Percentiles rank a stretch among this genome's conserved stretches.
Conservation (phyloP, 2,329 filamentous ascomycete genomes). For the Fusarium transvaalense region DNA sequence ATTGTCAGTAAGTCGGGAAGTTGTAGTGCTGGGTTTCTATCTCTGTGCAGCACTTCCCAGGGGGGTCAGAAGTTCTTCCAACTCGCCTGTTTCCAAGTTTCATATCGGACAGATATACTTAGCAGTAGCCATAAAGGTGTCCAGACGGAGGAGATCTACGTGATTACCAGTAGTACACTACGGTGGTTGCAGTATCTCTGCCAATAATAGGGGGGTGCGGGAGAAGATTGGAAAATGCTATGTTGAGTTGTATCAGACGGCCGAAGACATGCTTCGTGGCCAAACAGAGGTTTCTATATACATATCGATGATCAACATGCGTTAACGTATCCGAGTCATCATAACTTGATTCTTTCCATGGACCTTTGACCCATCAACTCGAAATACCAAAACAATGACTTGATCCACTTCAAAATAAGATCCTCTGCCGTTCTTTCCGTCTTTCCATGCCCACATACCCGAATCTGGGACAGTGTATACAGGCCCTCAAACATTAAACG, state of each 20-base stretch:
- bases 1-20: not conserved
- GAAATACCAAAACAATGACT: not conserved
- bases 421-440: not conserved
- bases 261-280: not conserved
- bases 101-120: too few species aligned
- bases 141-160: too few species aligned
- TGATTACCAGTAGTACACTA: too few species aligned
- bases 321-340: not conserved
- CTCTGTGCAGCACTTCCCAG: too few species aligned
- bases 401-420: not conserved
- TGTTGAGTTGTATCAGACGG: not conserved
- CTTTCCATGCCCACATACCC: not conserved
- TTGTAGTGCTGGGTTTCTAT: too few species aligned
- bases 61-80: too few species aligned
- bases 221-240: too few species aligned
- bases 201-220: too few species aligned
- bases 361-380: not conserved
- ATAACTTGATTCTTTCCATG: not conserved
- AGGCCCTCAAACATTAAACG: not conserved
- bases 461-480: too few species aligned
- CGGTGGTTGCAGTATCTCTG: too few species aligned
- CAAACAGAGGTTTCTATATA: not conserved
- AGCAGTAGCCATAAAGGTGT: too few species aligned
- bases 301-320: not conserved
- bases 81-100: too few species aligned